Evolutionary conservation across 208 protist genomes (phyloP), one percentile per base, ranked within the genome.

Genomic region (Leptomonas pyrrhocoris): DNA sequence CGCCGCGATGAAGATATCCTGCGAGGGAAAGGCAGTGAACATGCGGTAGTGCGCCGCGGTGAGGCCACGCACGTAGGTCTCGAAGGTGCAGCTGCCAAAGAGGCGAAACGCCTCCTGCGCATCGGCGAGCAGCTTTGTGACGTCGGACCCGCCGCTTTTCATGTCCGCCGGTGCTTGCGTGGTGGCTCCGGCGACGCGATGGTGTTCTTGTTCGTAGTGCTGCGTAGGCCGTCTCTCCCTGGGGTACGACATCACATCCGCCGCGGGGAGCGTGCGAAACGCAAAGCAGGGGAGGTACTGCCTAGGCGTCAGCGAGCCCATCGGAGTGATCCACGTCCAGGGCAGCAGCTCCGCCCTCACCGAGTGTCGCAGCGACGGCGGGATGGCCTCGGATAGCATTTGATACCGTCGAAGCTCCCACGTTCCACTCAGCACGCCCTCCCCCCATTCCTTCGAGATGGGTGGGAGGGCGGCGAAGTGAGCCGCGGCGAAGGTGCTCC

Each of bases 11-110:
- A 70, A 43, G 46, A 90, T 60, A 56, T 84, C 76, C 38, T 86
- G 64, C n/a, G 69, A 65, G 4, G 78, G 73, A 46, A 90, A 77
- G 9, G 73, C 45, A 18, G 38, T 46, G 54, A 90, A 83, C 46
- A 90, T 76, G 27, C 62, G 56, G 42, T 79, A 73, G 51, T 87
- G 85, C 21, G 80, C 66, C 40, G 76, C 71, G 13, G 81, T 88
- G 40, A 90, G 65, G 2, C 74, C 71, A 11, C 27, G 73, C 51
- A 86, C 81, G 68, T 90, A 86, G 21, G 75, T 72, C 34, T 84
- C 77, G 27, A 82, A 72, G 27, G 76, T 73, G 61, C 74, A 69
- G 2, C 61, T 49, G 25, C 57, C 49, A 25, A 79, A 87, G 16
- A 67, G 50, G 12, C 66, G 67, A 28, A 90, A 45, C 28, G 76